Evolutionary conservation across 768 basidiomycete genomes (phyloP), one percentile per base, ranked within the genome.

Genomic region (Asterophora lycoperdoides): DNA sequence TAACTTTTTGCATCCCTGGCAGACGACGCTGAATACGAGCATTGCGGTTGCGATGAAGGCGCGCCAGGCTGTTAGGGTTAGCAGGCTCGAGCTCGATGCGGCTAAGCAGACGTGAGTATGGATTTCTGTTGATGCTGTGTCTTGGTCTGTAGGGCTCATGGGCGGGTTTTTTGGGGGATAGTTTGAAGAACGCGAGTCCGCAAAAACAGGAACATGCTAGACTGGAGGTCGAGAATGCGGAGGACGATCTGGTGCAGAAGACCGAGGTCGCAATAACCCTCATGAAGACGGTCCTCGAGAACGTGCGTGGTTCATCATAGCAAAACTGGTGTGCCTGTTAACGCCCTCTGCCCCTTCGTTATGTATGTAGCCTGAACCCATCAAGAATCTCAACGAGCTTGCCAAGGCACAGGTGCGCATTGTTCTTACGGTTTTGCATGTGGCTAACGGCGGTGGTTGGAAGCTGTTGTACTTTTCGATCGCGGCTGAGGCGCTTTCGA

Each of bases 231-330:
- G 89, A 93, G 78, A 92, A 92, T 54, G 89, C 89, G 8, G 89
- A 93, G 59, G 96, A 99, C 64, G 92, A 94, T 67, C 80, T 98
- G 28, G 96, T 98, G 5, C 93, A 94, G 65, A 93, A 92, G 76
- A 99, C 96, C 18, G 96, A 99, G 67, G 88, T 94, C 26, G 95
- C 94, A 1, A 96, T 96, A 59, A 89, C 88, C 2, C 78, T 93
- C 37, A 95, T 96, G 93, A 95, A 95, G 76, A 87, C 90, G n/a
- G 95, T 98, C 13, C 77, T 99, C 33, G 95, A 98, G 60, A 97
- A 97, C 68, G 94, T 96, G 55, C 46, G 88, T 74, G 3, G n/a
- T 43, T 39, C n/a, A n/a, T n/a, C n/a, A n/a, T n/a, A n/a, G n/a
- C n/a, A n/a, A n/a, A n/a, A 47, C 35, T 9, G 10, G 7, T 34